phyloP scores from a whole-genome alignment of 805 yeast genomes.

The Kuraishia ogatae region DNA sequence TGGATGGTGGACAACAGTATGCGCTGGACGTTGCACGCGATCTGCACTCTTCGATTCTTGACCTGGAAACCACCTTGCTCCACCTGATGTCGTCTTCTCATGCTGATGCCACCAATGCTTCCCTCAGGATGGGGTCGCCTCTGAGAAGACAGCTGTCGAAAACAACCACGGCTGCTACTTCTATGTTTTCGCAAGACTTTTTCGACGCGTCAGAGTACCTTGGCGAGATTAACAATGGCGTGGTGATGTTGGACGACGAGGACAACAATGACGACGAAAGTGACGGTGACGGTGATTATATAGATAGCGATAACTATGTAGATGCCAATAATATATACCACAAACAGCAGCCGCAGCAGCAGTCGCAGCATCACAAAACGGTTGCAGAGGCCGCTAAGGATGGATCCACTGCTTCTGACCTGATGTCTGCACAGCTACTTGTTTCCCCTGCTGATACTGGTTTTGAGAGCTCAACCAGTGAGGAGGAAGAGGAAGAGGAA shows the following conservation, averaged over 20 bases:
- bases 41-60: not conserved
- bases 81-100: not conserved
- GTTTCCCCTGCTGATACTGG: not conserved
- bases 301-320: not conserved
- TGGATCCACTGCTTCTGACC: not conserved
- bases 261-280: conserved; percentile 8
- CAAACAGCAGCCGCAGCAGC: not conserved
- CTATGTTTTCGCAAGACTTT: conserved; percentile 42
- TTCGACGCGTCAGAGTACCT: conserved; percentile 64
- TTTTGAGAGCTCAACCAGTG: not conserved
- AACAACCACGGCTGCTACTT: conserved; percentile 14
- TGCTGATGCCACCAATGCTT: not conserved
- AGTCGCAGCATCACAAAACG: not conserved
- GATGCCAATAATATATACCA: not conserved
- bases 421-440: not conserved
- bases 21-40: not conserved
- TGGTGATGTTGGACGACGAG: conserved; percentile 36
- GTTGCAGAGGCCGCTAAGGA: not conserved
- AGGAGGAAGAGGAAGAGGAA: not conserved
- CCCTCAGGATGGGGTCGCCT: not conserved
- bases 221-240: conserved; percentile 40
- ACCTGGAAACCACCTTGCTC: not conserved
- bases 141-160: not conserved
- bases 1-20: too few relatives aligned
- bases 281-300: conserved; percentile 5